Base-by-base conservation (phyloP, 2,329 filamentous ascomycete species). In the Aphanocladium album region DNA sequence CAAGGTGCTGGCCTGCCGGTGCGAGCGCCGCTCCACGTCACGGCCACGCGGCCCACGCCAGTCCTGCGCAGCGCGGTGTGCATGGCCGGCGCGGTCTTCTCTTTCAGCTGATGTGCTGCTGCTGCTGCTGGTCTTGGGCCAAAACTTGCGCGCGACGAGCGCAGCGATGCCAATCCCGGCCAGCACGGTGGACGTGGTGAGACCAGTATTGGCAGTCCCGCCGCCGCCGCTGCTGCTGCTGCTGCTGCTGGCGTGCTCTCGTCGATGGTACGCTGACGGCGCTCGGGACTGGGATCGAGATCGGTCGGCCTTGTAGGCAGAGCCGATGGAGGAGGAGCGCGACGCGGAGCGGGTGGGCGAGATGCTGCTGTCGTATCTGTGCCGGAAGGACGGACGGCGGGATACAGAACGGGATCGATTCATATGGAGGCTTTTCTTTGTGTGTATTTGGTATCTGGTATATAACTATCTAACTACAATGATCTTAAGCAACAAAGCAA, bases 151-250 rank as follows among this genome's bases (percentile, higher is more conserved):
- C 43, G 72, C 70, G 41, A 73, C 64, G 46, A 74, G 64, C 12
- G 72, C 68, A 25, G 72, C 72, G 35, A 74, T 67, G 35, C 73
- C 73, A 17, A 75, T 69, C 33, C 71, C 70, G 11, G 72, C 73
- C 33, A 75, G 62, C 25, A 75, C 65, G 16, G 71, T 68, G 0
- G 73, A 69, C 41, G 35, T 60, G 19, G 17, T 64, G 27, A 71
- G 65, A 45, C 64, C 64, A 27, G n/a, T 30, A 21, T n/a, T n/a
- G n/a, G n/a, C n/a, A n/a, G n/a, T n/a, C n/a, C 30, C 17, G 39
- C 39, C 12, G 54, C 11, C 3, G 43, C 8, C 8, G 30, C n/a
- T 30, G 45, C 17, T 21, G 33, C 37, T 27, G 12, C 25, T 21
- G 46, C 33, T 19, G 47, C 16, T 16, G 57, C 9, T n/a, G 5